Conservation (phyloP, 208 protist genomes). For the Blastocrithidia nonstop region DNA sequence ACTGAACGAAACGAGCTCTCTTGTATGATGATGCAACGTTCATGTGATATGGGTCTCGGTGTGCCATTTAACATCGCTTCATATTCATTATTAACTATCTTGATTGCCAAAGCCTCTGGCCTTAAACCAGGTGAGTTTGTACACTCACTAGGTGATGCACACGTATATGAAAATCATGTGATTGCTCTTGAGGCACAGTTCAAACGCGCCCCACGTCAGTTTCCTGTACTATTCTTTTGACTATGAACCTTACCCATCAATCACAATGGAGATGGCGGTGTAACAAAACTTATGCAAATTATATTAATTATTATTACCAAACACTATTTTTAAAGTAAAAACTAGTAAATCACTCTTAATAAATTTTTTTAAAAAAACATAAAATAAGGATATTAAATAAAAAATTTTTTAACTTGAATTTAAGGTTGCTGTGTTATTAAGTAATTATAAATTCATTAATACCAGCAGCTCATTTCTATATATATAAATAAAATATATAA, state of each 20-base stretch:
- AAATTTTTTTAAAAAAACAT: constrained; percentile 2
- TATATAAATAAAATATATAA: no score
- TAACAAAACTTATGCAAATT: constrained; percentile 18
- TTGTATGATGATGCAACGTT: constrained; percentile 89
- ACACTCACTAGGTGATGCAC: constrained; percentile 95
- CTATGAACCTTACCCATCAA: constrained; percentile 89
- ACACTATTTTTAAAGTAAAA: neutral
- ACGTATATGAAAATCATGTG: constrained; percentile 97
- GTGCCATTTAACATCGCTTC: constrained; percentile 99
- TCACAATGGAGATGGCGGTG: constrained; percentile 97
- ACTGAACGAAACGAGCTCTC: constrained; percentile 79
- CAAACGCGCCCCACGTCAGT: constrained; percentile 78
- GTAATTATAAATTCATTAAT: no score
- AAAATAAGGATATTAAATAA: no score
- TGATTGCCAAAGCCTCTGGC: constrained; percentile 86
- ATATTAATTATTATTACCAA: no score
- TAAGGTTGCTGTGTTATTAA: no score
- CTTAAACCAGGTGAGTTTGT: constrained; percentile 93
- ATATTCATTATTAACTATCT: constrained; percentile 92
- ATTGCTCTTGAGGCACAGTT: constrained; percentile 92
- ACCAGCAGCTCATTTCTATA: no score
- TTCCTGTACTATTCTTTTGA: constrained; percentile 85
- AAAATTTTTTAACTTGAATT: no score
- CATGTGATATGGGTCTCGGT: constrained; percentile 95
- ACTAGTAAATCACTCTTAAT: constrained; percentile 6